Evolutionary conservation across 2,329 filamentous ascomycete species (phyloP), one percentile per base, ranked within the genome.

Genomic region (Acrocalymma vagum): DNA sequence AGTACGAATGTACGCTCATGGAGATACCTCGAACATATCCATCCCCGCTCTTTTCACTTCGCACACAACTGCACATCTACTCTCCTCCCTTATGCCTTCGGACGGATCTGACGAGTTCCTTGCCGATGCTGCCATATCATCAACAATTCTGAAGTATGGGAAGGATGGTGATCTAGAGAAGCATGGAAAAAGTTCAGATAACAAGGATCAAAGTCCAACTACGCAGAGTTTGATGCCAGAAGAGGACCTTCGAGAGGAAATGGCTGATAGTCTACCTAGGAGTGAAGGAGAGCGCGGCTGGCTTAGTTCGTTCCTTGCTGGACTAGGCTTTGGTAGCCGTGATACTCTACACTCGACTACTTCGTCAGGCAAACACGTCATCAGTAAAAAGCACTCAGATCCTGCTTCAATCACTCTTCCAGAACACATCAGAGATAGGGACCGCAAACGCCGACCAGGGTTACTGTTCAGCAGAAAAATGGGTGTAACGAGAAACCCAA

Each of bases 1-100:
- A 47, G 89, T 97, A 34, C 94, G 95, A 58, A 99, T 99, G 94
- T 97, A 96, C 69, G 94, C 94, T n/a, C 85, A 89, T 60, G 94
- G 93, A 24, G 92, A 97, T 64, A 96, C 93, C 3, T 95, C 92
- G 22, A 96, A 96, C 61, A 83, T 97, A 53, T 90, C 90, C 1
- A 96, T 99, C 38, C 92, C 94, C 1, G 90, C 94, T 0, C 79
- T 97, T 8, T 99, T 99, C 70, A 97, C 94, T 0, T 95, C 93
- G 1, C 85, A 94, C 57, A 97, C 91, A 1, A 97, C 93, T 0
- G 94, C 94, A 1, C 93, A 96, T 67, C 78, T 99, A 10, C 79
- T 99, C 11, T 95, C 92, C 1, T 91, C 92, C 6, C 78, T 97
- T 46, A 86, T 94, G 42, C 89, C 92, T 35, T 38, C 47, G 5